Percentiles rank a stretch among this genome's conserved stretches.
Conservation (phyloP, 2,329 filamentous ascomycete species). For the Fusarium tuaranense region DNA sequence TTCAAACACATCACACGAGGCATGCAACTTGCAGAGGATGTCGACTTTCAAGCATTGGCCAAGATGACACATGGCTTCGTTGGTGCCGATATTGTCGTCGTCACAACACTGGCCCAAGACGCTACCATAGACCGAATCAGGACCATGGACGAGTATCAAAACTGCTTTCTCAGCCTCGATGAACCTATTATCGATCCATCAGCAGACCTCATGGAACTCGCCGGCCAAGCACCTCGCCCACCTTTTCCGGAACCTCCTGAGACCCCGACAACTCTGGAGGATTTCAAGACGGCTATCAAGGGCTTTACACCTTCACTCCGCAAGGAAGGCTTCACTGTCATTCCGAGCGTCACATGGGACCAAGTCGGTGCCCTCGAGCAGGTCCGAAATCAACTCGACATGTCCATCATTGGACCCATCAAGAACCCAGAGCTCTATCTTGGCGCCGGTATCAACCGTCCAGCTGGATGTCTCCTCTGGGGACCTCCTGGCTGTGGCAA, state of each 20-base stretch:
- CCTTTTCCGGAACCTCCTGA: conserved; percentile 5
- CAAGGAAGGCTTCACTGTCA: conserved; percentile 93
- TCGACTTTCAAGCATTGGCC: conserved; percentile 81
- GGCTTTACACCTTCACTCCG: conserved; percentile 72
- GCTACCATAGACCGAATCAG: conserved; percentile 50
- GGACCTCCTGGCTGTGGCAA: conserved; percentile 97
- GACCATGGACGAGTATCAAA: conserved; percentile 16
- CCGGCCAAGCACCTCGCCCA: background rate
- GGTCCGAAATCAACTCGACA: conserved; percentile 84
- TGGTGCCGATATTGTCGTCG: conserved; percentile 83
- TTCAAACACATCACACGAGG: conserved; percentile 78
- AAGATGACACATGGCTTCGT: conserved; percentile 93
- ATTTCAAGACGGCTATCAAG: conserved; percentile 82
- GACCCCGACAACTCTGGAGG: conserved; percentile 46
- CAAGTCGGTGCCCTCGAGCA: conserved; percentile 87
- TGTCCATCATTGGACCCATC: conserved; percentile 92
- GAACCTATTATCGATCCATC: background rate
- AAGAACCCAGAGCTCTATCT: conserved; percentile 82
- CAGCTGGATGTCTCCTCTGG: conserved; percentile 93
- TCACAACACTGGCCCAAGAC: conserved; percentile 61
- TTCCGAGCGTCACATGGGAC: conserved; percentile 92
- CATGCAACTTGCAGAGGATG: conserved; percentile 72
- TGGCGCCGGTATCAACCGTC: conserved; percentile 80
- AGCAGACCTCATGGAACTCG: conserved; percentile 35
- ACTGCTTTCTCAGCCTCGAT: background rate